Conservation (phyloP, 1,284 basidiomycete genomes). For the Cryptococcus sp. region DNA sequence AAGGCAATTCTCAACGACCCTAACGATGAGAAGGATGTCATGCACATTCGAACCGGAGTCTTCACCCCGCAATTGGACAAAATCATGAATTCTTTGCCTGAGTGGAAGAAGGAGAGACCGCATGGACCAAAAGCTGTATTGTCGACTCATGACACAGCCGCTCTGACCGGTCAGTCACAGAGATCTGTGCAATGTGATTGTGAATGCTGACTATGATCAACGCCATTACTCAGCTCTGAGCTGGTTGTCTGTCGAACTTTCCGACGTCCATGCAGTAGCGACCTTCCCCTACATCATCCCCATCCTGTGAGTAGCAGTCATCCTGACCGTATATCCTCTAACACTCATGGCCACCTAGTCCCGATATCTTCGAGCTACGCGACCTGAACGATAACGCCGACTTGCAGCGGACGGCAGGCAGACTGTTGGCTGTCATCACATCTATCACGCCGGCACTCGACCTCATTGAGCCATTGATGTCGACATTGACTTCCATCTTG, state of each 20-base stretch:
- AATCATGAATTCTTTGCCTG: slow-evolving; percentile 63
- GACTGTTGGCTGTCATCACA: slow-evolving; percentile 54
- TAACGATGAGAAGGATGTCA: slow-evolving; percentile 65
- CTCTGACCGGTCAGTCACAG: slow-evolving; percentile 51
- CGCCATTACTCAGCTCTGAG: slow-evolving; percentile 58
- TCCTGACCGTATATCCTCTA: background rate
- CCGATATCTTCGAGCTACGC: slow-evolving; percentile 53
- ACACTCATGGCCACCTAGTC: slow-evolving; percentile 23
- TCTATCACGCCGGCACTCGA: slow-evolving; percentile 55
- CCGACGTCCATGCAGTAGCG: slow-evolving; percentile 72
- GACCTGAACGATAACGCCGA: slow-evolving; percentile 54
- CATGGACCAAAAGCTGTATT: slow-evolving; percentile 79
- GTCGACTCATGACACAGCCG: slow-evolving; percentile 86
- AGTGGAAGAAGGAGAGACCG: slow-evolving; percentile 73
- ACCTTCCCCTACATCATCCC: slow-evolving; percentile 74
- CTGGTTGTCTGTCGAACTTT: slow-evolving; percentile 71
- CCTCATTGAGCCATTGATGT: slow-evolving; percentile 54
- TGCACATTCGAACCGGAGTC: slow-evolving; percentile 66
- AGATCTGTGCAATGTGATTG: background rate
- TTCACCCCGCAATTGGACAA: slow-evolving; percentile 62
- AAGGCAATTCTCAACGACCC: slow-evolving; percentile 61
- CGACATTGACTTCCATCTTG: slow-evolving; percentile 51
- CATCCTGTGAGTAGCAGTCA: slow-evolving; percentile 63
- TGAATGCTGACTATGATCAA: slow-evolving; percentile 5
- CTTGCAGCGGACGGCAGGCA: slow-evolving; percentile 50